A percentile compares a stretch with the other conserved stretches of the same genome.
These are phyloP conservation scores for Grifola frondosa DNA, from an alignment of 1,284 basidiomycete species.

Conservation along the genomic window DNA sequence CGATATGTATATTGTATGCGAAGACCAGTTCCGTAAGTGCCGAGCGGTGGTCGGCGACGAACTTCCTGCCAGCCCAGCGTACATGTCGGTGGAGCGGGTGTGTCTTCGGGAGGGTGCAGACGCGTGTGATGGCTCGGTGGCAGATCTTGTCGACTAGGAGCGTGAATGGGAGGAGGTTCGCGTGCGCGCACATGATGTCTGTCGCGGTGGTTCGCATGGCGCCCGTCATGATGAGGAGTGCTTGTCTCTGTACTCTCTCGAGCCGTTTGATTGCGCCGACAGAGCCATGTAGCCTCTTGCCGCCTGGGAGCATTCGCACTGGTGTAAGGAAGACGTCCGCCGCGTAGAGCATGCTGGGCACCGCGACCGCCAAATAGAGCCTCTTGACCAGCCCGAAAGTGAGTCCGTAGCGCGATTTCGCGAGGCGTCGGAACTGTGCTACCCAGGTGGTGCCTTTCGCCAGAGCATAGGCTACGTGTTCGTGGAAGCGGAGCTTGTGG, in stretches of 20 bases:
- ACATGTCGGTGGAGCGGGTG: constrained; percentile 30
- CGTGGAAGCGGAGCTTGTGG: constrained; percentile 31
- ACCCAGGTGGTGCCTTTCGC: constrained; percentile 29
- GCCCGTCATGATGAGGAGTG: constrained; percentile 32
- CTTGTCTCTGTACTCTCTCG: constrained; percentile 28
- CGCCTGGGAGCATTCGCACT: background rate
- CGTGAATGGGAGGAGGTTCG: constrained; percentile 31
- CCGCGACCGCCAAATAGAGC: constrained; percentile 28
- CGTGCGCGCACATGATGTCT: constrained; percentile 32
- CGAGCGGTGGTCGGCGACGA: constrained; percentile 13
- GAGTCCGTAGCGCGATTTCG: constrained; percentile 4
- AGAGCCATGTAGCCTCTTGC: background rate
- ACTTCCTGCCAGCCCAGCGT: constrained; percentile 3
- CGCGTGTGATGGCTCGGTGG: constrained; percentile 23
- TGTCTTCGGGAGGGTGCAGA: constrained; percentile 30
- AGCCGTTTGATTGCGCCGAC: constrained; percentile 15
- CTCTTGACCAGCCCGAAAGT: background rate
- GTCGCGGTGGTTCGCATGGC: constrained; percentile 32
- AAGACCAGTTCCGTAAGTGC: constrained; percentile 18
- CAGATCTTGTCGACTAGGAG: constrained; percentile 25
- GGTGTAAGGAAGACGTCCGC: constrained; percentile 34
- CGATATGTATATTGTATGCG: constrained; percentile 6
- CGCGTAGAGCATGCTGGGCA: constrained; percentile 36
- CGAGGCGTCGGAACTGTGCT: constrained; percentile 21
- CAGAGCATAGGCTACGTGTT: constrained; percentile 28